Evolutionary conservation across 371 early-diverging fungal species (phyloP).

Genomic region (Actinomortierella wolfii): DNA sequence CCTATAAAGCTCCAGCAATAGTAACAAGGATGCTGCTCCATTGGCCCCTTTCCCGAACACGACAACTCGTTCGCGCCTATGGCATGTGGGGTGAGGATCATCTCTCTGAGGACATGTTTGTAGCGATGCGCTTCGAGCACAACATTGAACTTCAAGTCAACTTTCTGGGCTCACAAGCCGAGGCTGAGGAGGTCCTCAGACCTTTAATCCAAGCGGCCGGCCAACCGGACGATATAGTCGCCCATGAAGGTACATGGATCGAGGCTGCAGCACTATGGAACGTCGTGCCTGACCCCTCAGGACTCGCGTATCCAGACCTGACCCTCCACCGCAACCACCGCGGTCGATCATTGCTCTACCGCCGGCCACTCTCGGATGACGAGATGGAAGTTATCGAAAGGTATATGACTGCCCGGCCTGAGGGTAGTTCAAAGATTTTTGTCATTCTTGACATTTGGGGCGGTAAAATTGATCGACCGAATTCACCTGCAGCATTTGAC

Average conservation of each 20-base stretch:
- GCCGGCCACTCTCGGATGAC: slow-evolving; percentile 16
- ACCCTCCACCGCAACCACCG: slow-evolving; percentile 21
- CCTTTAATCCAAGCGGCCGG: slow-evolving; percentile 14
- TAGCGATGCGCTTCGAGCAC: slow-evolving; percentile 18
- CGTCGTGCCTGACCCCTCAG: too few species aligned
- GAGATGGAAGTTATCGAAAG: slow-evolving; percentile 28
- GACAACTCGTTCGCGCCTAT: slow-evolving; percentile 17
- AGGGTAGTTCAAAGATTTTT: slow-evolving; percentile 21
- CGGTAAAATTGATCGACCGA: slow-evolving; percentile 29
- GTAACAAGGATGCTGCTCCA: slow-evolving; percentile 17
- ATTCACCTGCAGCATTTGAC: slow-evolving; percentile 15
- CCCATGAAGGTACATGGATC: slow-evolving; percentile 28
- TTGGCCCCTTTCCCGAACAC: slow-evolving; percentile 10
- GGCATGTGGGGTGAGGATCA: slow-evolving; percentile 11
- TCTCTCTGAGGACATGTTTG: slow-evolving; percentile 19
- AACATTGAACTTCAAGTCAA: slow-evolving; percentile 20
- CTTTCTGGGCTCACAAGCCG: slow-evolving; percentile 16
- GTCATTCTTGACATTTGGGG: slow-evolving; percentile 46
- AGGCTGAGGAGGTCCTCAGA: slow-evolving; percentile 9
- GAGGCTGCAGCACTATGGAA: slow-evolving; percentile 12
- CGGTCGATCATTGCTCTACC: slow-evolving; percentile 39
- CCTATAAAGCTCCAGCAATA: slow-evolving; percentile 14
- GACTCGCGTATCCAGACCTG: too few species aligned
- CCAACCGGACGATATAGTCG: slow-evolving; percentile 8
- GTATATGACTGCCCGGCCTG: slow-evolving; percentile 21